Evolutionary conservation across 768 basidiomycete species (phyloP), one percentile per base, ranked within the genome.

Genomic region (Mycena vulgaris): DNA sequence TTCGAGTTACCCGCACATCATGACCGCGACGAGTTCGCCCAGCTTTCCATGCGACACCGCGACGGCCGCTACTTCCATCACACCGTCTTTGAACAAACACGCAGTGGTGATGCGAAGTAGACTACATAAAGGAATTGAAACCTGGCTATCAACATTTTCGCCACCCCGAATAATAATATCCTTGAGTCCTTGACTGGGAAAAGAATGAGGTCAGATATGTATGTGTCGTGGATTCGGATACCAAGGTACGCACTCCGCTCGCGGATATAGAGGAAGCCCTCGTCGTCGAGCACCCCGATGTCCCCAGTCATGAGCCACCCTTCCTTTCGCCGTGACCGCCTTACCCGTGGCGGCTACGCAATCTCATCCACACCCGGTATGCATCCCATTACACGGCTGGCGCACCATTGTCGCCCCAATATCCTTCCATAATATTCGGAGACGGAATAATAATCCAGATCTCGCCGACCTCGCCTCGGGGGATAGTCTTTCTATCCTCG

Each of bases 291-390:
- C 0, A 74, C 80, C 2, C 88, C 89, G 31, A 89, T 75, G 75
- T 89, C 89, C 10, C 89, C 89, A 7, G 84, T 87, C 75, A 79
- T 85, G 28, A 90, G 77, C 88, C 89, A 90, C 6, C 89, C 89
- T 67, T 90, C 88, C 47, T 74, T 74, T n/a, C n/a, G n/a, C n/a
- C 17, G 88, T 89, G 16, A 90, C 75, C 13, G 81, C 81, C 66
- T 83, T 83, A 25, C 77, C 76, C 14, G 87, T 89, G 21, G 86
- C 87, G 60, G 79, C 86, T 85, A 66, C 19, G 27, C 19, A 3
- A 5, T 5, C 35, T 59, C 31, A 57, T 17, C n/a, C 51, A 39
- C 28, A 35, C 31, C n/a, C 5, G 56, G 37, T 48, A 19, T 58
- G 33, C 14, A 25, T n/a, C 13, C 40, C 58, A 27, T 30, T 2